Conservation (phyloP, 345 rosid genomes). For the Boechera retrofracta region DNA sequence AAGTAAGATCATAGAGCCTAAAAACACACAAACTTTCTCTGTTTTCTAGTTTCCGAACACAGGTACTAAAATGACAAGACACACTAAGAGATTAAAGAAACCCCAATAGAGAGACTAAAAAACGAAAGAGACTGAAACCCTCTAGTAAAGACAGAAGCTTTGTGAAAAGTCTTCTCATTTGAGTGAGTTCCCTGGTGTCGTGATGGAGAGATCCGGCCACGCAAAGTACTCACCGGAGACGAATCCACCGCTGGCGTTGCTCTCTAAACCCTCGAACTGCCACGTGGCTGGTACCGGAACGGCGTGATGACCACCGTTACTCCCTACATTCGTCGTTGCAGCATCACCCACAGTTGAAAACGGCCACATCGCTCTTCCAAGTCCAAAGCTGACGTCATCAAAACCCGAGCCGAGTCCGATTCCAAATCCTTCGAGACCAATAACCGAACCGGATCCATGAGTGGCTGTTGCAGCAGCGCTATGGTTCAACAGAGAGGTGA, state of each 20-base stretch:
- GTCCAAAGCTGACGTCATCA: slow-evolving; percentile 72
- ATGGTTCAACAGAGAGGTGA: slow-evolving; percentile 75
- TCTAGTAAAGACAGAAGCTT: slow-evolving; percentile 33
- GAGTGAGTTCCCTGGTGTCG: slow-evolving; percentile 79
- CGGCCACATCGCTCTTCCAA: slow-evolving; percentile 84
- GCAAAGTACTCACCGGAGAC: slow-evolving; percentile 71
- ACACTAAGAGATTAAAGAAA: slow-evolving; percentile 26
- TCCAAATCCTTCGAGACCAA: slow-evolving; percentile 76
- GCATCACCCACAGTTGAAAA: slow-evolving; percentile 45
- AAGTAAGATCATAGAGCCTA: slow-evolving; percentile 15
- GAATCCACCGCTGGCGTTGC: slow-evolving; percentile 49
- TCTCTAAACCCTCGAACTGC: slow-evolving; percentile 82
- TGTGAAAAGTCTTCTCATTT: slow-evolving; percentile 50
- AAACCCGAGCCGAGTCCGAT: slow-evolving; percentile 65
- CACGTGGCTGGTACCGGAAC: slow-evolving; percentile 61
- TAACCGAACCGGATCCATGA: slow-evolving; percentile 63
- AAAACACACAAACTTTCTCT: slow-evolving; percentile 29
- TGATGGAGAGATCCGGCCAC: slow-evolving; percentile 96
- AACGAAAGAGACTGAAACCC: slow-evolving; percentile 7
- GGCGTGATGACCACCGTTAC: slow-evolving; percentile 36
- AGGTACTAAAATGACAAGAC: slow-evolving; percentile 36
- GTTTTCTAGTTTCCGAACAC: slow-evolving; percentile 34
- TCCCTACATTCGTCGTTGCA: slow-evolving; percentile 41
- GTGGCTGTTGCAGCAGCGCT: slow-evolving; percentile 45
- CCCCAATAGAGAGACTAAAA: slow-evolving; percentile 2